phyloP scores from a whole-genome alignment of 257 asterid genomes.

The Nemophila menziesii region DNA sequence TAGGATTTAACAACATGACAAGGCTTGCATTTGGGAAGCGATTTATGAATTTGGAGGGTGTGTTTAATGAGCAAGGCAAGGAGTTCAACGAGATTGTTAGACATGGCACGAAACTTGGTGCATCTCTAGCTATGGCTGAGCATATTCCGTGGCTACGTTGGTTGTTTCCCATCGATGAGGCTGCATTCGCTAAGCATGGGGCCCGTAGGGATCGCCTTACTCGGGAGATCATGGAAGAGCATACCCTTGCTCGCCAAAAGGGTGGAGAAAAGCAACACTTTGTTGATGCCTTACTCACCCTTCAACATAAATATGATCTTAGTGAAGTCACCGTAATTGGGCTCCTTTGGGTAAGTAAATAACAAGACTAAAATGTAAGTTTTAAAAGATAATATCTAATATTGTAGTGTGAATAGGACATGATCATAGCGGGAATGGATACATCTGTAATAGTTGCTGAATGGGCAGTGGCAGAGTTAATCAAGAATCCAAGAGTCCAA shows the following conservation, averaged over 20 bases:
- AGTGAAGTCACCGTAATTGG: constrained; percentile 2
- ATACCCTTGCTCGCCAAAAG: too few relatives aligned
- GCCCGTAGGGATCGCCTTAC: not conserved
- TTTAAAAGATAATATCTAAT: too few relatives aligned
- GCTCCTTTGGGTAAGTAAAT: not conserved
- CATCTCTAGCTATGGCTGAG: not conserved
- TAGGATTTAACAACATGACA: constrained; percentile 1
- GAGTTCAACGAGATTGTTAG: not conserved
- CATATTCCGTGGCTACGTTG: not conserved
- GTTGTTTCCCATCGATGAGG: not conserved
- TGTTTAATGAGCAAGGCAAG: not conserved
- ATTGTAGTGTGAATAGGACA: constrained; percentile 21
- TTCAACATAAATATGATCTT: not conserved
- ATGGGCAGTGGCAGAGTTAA: constrained; percentile 48
- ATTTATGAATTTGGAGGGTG: not conserved
- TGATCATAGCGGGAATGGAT: constrained; percentile 47
- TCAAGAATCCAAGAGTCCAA: constrained; percentile 35
- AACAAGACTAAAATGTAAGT: not conserved
- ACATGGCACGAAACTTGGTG: not conserved
- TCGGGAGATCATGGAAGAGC: not conserved
- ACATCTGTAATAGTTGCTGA: constrained; percentile 49
- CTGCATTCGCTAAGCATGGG: not conserved
- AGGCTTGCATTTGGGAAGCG: not conserved
- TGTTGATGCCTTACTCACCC: not conserved
- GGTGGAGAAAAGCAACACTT: not conserved